A percentile compares a stretch with the other conserved stretches of the same genome.
phyloP scores from a whole-genome alignment of 768 basidiomycete genomes.

The Xanthoconium purpureum region DNA sequence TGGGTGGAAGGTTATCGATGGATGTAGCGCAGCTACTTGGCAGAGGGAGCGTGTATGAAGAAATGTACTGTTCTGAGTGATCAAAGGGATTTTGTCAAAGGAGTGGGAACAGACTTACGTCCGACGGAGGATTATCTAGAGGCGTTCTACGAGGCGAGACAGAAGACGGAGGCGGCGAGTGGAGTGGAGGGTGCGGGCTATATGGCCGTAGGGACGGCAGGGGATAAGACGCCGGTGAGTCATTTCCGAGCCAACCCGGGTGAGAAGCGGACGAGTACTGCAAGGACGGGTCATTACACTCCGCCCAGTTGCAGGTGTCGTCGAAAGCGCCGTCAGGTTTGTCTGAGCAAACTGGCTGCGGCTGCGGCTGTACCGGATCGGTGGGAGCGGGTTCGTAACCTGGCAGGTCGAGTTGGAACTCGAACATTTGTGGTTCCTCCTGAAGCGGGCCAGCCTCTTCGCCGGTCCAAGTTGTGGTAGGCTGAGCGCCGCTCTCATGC shows the following conservation, averaged over 20 bases:
- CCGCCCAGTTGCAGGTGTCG: slow-evolving; percentile 22
- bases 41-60: slow-evolving; percentile 24
- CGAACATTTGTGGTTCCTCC: slow-evolving; percentile 58
- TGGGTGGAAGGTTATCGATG: slow-evolving; percentile 33
- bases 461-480: slow-evolving; percentile 42
- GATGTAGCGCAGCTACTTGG: slow-evolving; percentile 30
- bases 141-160: slow-evolving; percentile 26
- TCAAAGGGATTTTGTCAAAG: slow-evolving; percentile 1
- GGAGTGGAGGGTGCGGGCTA: slow-evolving; percentile 24
- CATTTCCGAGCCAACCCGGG: slow-evolving; percentile 28
- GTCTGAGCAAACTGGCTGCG: slow-evolving; percentile 7
- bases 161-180: slow-evolving; percentile 29
- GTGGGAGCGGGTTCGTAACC: slow-evolving; percentile 22
- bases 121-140: slow-evolving; percentile 24
- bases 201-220: slow-evolving; percentile 30
- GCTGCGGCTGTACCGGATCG: slow-evolving; percentile 20
- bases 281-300: slow-evolving; percentile 17
- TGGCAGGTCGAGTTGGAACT: slow-evolving; percentile 56
- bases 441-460: slow-evolving; percentile 58
- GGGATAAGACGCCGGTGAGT: slow-evolving; percentile 27
- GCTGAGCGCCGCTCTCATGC: slow-evolving; percentile 48
- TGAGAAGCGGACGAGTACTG: slow-evolving; percentile 25
- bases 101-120: slow-evolving; percentile 16
- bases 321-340: slow-evolving; percentile 19
- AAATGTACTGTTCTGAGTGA: slow-evolving; percentile 15